phyloP scores from a whole-genome alignment of 164 flowering plant genomes.

The Annona squamosa region DNA sequence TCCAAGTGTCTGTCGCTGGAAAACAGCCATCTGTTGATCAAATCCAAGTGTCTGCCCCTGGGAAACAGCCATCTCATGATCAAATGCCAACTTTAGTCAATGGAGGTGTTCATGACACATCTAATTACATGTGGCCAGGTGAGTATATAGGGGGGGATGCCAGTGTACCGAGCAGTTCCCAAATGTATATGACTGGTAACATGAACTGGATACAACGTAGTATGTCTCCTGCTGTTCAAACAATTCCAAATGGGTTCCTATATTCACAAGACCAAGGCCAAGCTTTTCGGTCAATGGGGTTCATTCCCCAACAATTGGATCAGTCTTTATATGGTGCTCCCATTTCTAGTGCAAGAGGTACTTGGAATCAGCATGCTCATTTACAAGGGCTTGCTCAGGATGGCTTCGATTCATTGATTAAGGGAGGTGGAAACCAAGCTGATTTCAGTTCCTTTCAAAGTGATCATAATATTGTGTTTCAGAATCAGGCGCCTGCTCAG shows the following conservation, averaged over 20 bases:
- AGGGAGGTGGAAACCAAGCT: conserved; percentile 28
- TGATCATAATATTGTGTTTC: conserved; percentile 26
- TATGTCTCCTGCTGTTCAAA: conserved; percentile 36
- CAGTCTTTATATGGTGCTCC: conserved; percentile 61
- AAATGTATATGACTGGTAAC: conserved; percentile 32
- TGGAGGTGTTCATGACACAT: conserved; percentile 40
- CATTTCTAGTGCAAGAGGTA: conserved; percentile 30
- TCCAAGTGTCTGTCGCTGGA: conserved; percentile 28
- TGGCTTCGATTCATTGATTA: conserved; percentile 25
- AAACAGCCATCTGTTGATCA: conserved; percentile 42
- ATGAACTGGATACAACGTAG: conserved; percentile 39
- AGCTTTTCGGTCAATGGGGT: conserved; percentile 31
- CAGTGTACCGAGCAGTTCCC: conserved; percentile 24
- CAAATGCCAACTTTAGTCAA: conserved; percentile 37
- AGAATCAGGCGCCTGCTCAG: conserved; percentile 28
- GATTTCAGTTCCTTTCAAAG: conserved; percentile 33
- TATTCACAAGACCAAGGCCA: conserved; percentile 42
- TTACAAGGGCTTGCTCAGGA: conserved; percentile 40
- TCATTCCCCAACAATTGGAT: conserved; percentile 41
- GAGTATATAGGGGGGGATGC: conserved; percentile 19
- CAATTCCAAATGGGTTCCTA: conserved; percentile 31
- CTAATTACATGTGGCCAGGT: conserved; percentile 17
- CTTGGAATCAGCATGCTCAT: conserved; percentile 31
- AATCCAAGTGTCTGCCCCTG: conserved; percentile 31
- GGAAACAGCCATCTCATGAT: conserved; percentile 32